These are phyloP conservation scores for Chamaenerion angustifolium DNA, from an alignment of 345 rosid species.

Conservation along the genomic window DNA sequence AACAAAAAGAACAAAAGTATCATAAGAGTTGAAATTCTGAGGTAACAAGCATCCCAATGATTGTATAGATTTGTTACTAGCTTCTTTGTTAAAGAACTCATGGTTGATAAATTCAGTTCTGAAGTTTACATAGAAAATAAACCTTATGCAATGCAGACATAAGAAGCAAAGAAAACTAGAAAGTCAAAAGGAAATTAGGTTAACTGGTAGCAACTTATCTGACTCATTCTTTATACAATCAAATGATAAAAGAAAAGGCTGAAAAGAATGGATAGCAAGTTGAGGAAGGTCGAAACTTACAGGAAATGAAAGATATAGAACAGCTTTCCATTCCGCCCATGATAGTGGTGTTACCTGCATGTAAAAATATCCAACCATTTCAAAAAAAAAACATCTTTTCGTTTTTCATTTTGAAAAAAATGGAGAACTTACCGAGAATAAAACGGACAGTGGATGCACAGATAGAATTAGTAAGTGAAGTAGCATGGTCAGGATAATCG, in stretches of 20 bases:
- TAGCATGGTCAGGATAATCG: slow-evolving; percentile 82
- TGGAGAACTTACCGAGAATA: slow-evolving; percentile 66
- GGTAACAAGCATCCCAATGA: no score
- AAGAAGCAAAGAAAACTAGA: no score
- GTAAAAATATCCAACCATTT: slow-evolving; percentile 10
- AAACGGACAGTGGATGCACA: slow-evolving; percentile 70
- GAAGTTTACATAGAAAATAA: no score
- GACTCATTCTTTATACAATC: no score
- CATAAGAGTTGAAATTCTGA: no score
- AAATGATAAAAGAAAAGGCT: not conserved
- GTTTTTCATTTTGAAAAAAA: not conserved
- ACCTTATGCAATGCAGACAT: no score
- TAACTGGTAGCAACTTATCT: no score
- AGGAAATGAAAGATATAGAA: slow-evolving; percentile 91
- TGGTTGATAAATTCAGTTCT: no score
- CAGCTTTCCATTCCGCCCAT: slow-evolving; percentile 78
- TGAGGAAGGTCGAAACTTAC: slow-evolving; percentile 23
- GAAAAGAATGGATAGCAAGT: not conserved
- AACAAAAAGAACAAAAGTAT: not conserved
- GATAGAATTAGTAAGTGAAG: slow-evolving; percentile 76
- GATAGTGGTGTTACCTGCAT: slow-evolving; percentile 87
- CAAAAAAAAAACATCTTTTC: not conserved
- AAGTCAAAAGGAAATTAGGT: no score
- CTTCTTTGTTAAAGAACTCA: no score
- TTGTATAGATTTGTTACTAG: no score